Evolutionary conservation across 1,284 basidiomycete species (phyloP).

Genomic region (Pseudozyma flocculosa): DNA sequence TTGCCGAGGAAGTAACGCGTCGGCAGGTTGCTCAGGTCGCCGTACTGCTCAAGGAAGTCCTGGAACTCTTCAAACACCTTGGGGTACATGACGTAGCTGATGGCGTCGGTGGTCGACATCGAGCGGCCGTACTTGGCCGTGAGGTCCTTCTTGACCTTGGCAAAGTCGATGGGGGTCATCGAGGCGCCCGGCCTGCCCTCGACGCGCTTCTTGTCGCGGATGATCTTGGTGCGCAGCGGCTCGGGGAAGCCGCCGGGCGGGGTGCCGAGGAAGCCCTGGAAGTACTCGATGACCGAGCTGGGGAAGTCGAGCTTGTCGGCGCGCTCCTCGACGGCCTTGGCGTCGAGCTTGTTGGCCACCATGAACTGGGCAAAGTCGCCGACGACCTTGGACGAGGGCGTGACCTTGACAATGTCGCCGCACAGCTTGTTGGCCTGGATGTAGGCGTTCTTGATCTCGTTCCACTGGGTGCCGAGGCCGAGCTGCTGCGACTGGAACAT

Average conservation of each 20-base stretch:
- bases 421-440: slow-evolving; percentile 71
- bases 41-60: slow-evolving; percentile 88
- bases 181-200: slow-evolving; percentile 86
- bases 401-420: slow-evolving; percentile 98
- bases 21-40: slow-evolving; percentile 77
- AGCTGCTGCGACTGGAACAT: slow-evolving; percentile 97
- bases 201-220: slow-evolving; percentile 89
- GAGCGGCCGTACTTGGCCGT: slow-evolving; percentile 90
- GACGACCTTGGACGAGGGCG: slow-evolving; percentile 97
- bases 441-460: slow-evolving; percentile 97
- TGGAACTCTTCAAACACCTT: slow-evolving; percentile 98
- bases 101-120: slow-evolving; percentile 79
- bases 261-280: slow-evolving; percentile 78
- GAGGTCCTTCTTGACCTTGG: slow-evolving; percentile 89
- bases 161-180: slow-evolving; percentile 88
- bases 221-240: slow-evolving; percentile 84
- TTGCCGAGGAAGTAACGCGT: slow-evolving; percentile 96
- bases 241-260: slow-evolving; percentile 90
- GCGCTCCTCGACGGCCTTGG: slow-evolving; percentile 79
- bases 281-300: slow-evolving; percentile 64
- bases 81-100: slow-evolving; percentile 94
- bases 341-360: slow-evolving; percentile 88
- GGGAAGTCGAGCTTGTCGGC: slow-evolving; percentile 96
- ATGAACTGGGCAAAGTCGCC: slow-evolving; percentile 97
- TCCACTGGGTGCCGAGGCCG: slow-evolving; percentile 96